A percentile compares a stretch with the other conserved stretches of the same genome.
Conservation (phyloP, 306 rosid genomes). For the Lotus japonicus region DNA sequence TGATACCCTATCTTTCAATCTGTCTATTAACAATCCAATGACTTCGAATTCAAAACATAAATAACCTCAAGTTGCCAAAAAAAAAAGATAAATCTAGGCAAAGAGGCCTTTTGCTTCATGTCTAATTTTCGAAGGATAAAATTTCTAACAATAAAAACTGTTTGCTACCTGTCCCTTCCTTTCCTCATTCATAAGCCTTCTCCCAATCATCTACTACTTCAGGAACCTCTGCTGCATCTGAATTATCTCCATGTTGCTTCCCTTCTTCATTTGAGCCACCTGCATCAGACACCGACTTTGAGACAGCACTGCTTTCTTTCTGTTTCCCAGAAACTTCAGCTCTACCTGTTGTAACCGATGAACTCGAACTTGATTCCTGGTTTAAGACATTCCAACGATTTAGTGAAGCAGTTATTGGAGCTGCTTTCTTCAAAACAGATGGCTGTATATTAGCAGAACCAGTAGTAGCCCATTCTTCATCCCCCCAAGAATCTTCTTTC, state of each 20-base stretch:
- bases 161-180: background rate
- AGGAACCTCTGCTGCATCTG: slow-evolving; percentile 32
- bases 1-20: slow-evolving; percentile 1
- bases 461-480: slow-evolving; percentile 46
- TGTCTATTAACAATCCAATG: background rate
- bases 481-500: slow-evolving; percentile 73
- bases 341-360: slow-evolving; percentile 29
- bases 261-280: slow-evolving; percentile 21
- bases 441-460: slow-evolving; percentile 45
- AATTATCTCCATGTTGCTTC: slow-evolving; percentile 20
- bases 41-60: background rate
- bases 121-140: slow-evolving; percentile 9
- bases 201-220: slow-evolving; percentile 95
- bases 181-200: slow-evolving; percentile 57
- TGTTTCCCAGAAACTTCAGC: slow-evolving; percentile 9
- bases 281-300: slow-evolving; percentile 23
- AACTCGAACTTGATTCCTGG: slow-evolving; percentile 38
- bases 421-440: slow-evolving; percentile 68
- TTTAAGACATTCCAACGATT: slow-evolving; percentile 73
- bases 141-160: background rate
- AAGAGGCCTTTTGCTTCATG: background rate
- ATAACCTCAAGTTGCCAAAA: slow-evolving; percentile 23
- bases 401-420: slow-evolving; percentile 51
- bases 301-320: background rate
- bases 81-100: slow-evolving; percentile 24